Base-by-base conservation (phyloP, 1,284 basidiomycete species). In the Grifola frondosa region DNA sequence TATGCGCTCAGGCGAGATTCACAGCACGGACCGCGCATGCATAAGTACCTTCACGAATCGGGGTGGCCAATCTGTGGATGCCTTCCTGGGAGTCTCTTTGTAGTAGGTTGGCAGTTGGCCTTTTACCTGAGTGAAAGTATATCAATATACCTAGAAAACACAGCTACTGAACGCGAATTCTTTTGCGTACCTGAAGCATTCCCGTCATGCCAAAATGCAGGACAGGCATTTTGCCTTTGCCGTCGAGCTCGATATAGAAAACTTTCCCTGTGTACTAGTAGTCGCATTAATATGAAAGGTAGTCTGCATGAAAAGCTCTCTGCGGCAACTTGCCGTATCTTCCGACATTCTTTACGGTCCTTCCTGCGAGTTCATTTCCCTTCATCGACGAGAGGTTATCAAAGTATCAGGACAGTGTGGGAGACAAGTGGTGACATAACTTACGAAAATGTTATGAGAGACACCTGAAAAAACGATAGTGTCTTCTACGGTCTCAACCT, bases 131-230 rank as follows among this genome's bases (percentile, higher is more conserved):
- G 35, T 13, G 16, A 16, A 24, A 13, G 31, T 8, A 20, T 25
- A 16, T 19, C 15, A 21, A 21, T 6, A 12, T n/a, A 15, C 23
- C 10, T 2, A 25, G 21, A 11, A n/a, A 13, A n/a, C n/a, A n/a
- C 22, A 10, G 3, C 28, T 9, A 15, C 2, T 11, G 8, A n/a
- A n/a, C n/a, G n/a, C n/a, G 3, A 4, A 4, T 12, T 1, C 15
- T 7, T 12, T 20, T 6, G 15, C 44, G 15, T 49, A 85, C 84
- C 67, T 87, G 81, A 26, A 91, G 70, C 80, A 84, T 82, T 8
- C 88, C 88, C 3, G 87, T 90, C 88, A 91, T 91, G 2, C 88
- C 88, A 53, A 91, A 88, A 60, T 91, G 88, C 44, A 90, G 67
- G 5, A 90, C 81, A 3, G 87, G 88, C 51, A 77, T 65, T 56